These are phyloP conservation scores for Geoglossum cookeanum DNA, from an alignment of 2,329 filamentous ascomycete species.

Conservation along the genomic window DNA sequence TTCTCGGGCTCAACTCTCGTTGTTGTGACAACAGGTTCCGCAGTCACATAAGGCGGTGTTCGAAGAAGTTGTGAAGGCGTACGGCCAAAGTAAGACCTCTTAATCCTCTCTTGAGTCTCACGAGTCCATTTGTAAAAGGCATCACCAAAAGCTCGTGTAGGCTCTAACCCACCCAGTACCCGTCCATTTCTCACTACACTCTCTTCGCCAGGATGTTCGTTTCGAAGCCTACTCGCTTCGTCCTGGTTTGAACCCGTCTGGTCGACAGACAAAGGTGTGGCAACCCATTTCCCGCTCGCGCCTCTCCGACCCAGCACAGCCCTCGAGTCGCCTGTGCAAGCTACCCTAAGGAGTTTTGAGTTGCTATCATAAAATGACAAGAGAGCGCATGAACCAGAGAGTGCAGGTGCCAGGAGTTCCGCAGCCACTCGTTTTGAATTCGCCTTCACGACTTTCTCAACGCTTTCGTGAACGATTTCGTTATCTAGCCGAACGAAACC, in stretches of 20 bases:
- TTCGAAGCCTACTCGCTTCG: conserved; percentile 65
- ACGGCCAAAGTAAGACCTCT: conserved; percentile 72
- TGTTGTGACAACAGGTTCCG: conserved; percentile 84
- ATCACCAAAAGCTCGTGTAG: conserved; percentile 86
- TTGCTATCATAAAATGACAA: conserved; percentile 89
- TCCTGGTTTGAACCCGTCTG: conserved; percentile 81
- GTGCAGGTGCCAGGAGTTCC: conserved; percentile 74
- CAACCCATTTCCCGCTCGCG: conserved; percentile 72
- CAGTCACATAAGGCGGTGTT: conserved; percentile 92
- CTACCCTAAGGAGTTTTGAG: conserved; percentile 75
- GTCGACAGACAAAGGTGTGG: conserved; percentile 74
- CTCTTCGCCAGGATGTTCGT: conserved; percentile 75
- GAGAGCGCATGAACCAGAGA: conserved; percentile 93
- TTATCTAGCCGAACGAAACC: conserved; percentile 79
- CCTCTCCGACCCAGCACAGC: conserved; percentile 74
- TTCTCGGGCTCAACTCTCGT: conserved; percentile 77
- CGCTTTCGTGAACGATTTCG: conserved; percentile 86
- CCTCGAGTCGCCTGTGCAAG: conserved; percentile 89
- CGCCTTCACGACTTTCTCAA: conserved; percentile 74
- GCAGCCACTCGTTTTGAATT: conserved; percentile 82
- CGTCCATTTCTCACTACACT: conserved; percentile 76
- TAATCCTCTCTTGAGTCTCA: conserved; percentile 67
- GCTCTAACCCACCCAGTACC: conserved; percentile 80
- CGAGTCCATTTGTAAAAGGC: conserved; percentile 91
- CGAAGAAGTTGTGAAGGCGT: conserved; percentile 58